Evolutionary conservation across 768 basidiomycete genomes (phyloP).

Genomic region (Lactarius evosmus): DNA sequence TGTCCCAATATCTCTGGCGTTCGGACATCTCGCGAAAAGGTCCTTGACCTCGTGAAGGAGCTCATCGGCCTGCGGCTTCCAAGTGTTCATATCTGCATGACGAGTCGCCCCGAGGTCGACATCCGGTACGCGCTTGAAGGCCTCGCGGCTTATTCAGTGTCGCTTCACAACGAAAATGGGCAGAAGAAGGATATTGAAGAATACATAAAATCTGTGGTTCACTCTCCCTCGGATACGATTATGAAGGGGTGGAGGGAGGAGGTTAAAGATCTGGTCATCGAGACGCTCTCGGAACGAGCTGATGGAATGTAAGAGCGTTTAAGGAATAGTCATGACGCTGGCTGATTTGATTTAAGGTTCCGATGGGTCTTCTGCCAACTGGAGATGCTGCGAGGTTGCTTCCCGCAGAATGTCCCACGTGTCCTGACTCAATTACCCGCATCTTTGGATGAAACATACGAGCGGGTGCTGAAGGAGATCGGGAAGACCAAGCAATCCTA

Average conservation of each 20-base stretch:
- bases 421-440: background rate
- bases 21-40: background rate
- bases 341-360: background rate
- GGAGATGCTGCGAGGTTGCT: background rate
- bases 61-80: background rate
- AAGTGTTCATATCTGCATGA: background rate
- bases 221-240: background rate
- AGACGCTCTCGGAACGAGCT: background rate
- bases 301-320: background rate
- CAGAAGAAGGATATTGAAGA: background rate
- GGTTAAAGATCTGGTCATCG: background rate
- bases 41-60: background rate
- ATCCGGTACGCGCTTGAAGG: background rate
- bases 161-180: background rate
- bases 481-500: too few relatives aligned
- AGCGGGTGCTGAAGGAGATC: too few relatives aligned
- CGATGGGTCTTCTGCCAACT: background rate
- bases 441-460: background rate
- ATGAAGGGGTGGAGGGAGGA: background rate
- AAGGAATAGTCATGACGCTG: background rate
- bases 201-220: background rate
- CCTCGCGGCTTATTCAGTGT: background rate
- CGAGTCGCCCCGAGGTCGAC: background rate
- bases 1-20: too few relatives aligned
- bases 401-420: background rate